phyloP scores from a whole-genome alignment of 805 yeast species.

The Candida odintsovae region DNA sequence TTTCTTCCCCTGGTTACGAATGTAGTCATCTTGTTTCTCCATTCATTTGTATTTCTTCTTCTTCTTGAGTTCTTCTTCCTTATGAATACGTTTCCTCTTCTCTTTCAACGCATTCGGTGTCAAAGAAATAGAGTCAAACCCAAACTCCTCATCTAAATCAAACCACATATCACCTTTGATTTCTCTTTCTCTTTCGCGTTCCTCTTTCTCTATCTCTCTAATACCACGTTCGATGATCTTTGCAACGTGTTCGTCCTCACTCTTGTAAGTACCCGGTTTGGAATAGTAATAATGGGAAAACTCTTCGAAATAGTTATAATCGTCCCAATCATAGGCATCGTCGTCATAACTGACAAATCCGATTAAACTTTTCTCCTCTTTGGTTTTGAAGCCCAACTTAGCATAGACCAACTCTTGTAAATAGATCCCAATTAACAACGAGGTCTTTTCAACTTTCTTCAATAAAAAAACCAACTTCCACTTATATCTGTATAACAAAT shows the following conservation, averaged over 20 bases:
- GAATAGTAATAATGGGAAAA: slow-evolving; percentile 10
- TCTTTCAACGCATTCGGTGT: background rate
- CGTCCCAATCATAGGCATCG: slow-evolving; percentile 12
- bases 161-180: slow-evolving; percentile 4
- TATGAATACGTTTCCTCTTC: background rate
- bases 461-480: slow-evolving; percentile 17
- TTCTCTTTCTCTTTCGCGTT: background rate
- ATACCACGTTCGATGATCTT: slow-evolving; percentile 1
- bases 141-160: slow-evolving; percentile 18
- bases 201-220: background rate
- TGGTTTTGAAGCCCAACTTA: slow-evolving; percentile 11
- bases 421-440: slow-evolving; percentile 10
- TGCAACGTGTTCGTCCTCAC: slow-evolving; percentile 5
- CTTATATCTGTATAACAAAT: slow-evolving; percentile 16
- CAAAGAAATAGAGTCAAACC: slow-evolving; percentile 11
- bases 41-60: background rate
- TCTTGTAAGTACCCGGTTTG: slow-evolving; percentile 4
- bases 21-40: background rate
- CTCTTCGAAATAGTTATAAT: slow-evolving; percentile 14
- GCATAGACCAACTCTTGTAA: slow-evolving; percentile 13
- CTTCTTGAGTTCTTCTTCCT: background rate
- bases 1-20: background rate
- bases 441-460: slow-evolving; percentile 8
- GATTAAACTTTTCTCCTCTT: slow-evolving; percentile 4
- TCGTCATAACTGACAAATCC: slow-evolving; percentile 10